These are phyloP conservation scores for Xylaria hypoxylon DNA, from an alignment of 2,329 filamentous ascomycete species.

Conservation along the genomic window DNA sequence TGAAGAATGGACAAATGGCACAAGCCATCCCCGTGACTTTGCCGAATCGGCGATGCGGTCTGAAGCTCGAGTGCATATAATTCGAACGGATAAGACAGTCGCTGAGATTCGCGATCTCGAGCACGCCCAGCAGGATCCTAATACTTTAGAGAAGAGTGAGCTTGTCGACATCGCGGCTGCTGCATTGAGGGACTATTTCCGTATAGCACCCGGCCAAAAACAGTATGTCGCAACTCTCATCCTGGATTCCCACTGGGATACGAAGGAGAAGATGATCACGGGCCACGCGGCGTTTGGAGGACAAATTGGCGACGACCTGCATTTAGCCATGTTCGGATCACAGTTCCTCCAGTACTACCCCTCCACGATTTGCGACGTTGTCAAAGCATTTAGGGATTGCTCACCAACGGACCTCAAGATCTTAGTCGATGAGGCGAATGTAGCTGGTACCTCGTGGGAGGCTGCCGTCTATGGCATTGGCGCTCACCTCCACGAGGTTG, in stretches of 20 bases:
- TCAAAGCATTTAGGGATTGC: constrained; percentile 88
- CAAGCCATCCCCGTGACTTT: constrained; percentile 79
- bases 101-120: constrained; percentile 84
- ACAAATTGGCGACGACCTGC: constrained; percentile 75
- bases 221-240: constrained; percentile 89
- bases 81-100: constrained; percentile 85
- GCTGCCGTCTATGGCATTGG: constrained; percentile 95
- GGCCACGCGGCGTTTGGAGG: constrained; percentile 89
- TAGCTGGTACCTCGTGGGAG: constrained; percentile 93
- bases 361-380: constrained; percentile 87
- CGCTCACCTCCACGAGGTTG: constrained; percentile 90
- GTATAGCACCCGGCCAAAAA: constrained; percentile 78
- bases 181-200: constrained; percentile 82
- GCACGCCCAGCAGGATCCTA: constrained; percentile 79
- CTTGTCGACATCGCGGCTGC: constrained; percentile 82
- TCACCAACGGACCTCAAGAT: constrained; percentile 84
- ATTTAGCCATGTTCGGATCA: constrained; percentile 91
- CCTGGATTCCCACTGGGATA: constrained; percentile 91
- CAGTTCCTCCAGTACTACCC: constrained; percentile 94
- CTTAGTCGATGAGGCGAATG: constrained; percentile 87
- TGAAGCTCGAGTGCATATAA: constrained; percentile 89
- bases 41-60: constrained; percentile 81
- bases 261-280: constrained; percentile 73
- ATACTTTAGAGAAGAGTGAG: constrained; percentile 76
- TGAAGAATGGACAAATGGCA: constrained; percentile 92